Evolutionary conservation across 2,329 filamentous ascomycete species (phyloP).

Genomic region (Elsinoe australis): DNA sequence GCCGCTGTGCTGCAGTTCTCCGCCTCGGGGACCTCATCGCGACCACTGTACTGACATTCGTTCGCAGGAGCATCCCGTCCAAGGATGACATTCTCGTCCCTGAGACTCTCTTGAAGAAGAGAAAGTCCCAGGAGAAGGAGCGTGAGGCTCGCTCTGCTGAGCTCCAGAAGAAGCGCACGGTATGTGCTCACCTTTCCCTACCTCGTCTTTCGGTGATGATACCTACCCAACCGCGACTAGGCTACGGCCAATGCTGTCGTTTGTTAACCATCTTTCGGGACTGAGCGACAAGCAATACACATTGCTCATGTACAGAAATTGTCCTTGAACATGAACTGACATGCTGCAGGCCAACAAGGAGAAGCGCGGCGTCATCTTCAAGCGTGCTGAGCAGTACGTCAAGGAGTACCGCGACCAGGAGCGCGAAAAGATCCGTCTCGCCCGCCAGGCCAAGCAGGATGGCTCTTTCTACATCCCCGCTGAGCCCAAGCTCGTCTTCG

Average conservation of each 20-base stretch:
- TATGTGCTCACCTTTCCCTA: constrained; percentile 45
- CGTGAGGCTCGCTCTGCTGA: constrained; percentile 78
- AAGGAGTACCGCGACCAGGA: constrained; percentile 98
- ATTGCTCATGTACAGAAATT: background rate
- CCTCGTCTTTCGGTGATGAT: constrained; percentile 64
- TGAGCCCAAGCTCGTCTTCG: constrained; percentile 93
- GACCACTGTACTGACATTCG: constrained; percentile 65
- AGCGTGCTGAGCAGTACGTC: constrained; percentile 99
- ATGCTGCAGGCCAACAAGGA: constrained; percentile 81
- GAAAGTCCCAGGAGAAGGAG: constrained; percentile 99
- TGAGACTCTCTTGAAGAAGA: constrained; percentile 99
- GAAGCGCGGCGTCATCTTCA: constrained; percentile 98
- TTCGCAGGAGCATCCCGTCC: constrained; percentile 78
- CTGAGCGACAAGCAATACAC: constrained; percentile 51
- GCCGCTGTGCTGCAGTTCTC: constrained; percentile 91
- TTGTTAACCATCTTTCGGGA: constrained; percentile 99
- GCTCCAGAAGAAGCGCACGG: constrained; percentile 81
- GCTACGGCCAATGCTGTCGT: constrained; percentile 94
- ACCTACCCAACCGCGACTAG: constrained; percentile 82
- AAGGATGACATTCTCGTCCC: constrained; percentile 94
- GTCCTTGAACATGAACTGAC: constrained; percentile 19
- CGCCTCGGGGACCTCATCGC: constrained; percentile 68
- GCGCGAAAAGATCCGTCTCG: constrained; percentile 95
- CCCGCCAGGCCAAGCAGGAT: constrained; percentile 80
- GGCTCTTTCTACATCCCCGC: constrained; percentile 91